A percentile compares a stretch with the other conserved stretches of the same genome.
Evolutionary conservation across 2,329 filamentous ascomycete genomes (phyloP).

Genomic region (Aspergillus oerlinghausenensis): DNA sequence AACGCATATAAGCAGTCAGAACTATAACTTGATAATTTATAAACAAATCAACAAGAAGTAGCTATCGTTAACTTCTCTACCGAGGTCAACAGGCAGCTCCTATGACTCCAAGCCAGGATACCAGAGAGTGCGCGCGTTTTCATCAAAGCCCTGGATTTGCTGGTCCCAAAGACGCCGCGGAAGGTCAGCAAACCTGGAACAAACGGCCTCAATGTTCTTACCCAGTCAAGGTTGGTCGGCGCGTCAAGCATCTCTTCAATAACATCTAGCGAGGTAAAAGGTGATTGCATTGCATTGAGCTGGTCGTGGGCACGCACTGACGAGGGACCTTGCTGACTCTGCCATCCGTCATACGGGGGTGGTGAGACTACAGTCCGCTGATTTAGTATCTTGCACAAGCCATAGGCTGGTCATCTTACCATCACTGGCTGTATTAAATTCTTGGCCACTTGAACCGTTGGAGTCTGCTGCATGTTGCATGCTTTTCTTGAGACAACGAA

Average conservation of each 20-base stretch:
- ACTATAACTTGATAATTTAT: too few relatives aligned
- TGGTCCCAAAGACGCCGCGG: conserved; percentile 22
- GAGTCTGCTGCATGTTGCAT: background rate
- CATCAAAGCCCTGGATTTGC: conserved; percentile 13
- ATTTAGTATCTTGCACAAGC: background rate
- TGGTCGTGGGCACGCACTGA: conserved; percentile 1
- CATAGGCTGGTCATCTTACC: background rate
- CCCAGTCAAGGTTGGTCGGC: conserved; percentile 31
- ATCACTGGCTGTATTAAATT: background rate
- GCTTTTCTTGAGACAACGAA: conserved; percentile 18
- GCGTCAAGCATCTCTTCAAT: conserved; percentile 33
- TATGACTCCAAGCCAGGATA: background rate
- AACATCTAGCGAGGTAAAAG: conserved; percentile 18
- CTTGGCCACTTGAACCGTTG: background rate
- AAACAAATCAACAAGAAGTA: too few relatives aligned
- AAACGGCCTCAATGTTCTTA: conserved; percentile 10
- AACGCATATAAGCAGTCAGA: too few relatives aligned
- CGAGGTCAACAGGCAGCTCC: background rate
- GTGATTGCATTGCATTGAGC: conserved; percentile 4
- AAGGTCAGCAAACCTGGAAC: conserved; percentile 1
- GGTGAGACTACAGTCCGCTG: conserved; percentile 4
- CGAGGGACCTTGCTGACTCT: background rate
- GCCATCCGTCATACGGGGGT: conserved; percentile 13
- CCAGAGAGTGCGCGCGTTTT: background rate
- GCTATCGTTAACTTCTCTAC: too few relatives aligned